Evolutionary conservation across 2,329 filamentous ascomycete genomes (phyloP), one percentile per base, ranked within the genome.

Genomic region (Lachnellula hyalina): DNA sequence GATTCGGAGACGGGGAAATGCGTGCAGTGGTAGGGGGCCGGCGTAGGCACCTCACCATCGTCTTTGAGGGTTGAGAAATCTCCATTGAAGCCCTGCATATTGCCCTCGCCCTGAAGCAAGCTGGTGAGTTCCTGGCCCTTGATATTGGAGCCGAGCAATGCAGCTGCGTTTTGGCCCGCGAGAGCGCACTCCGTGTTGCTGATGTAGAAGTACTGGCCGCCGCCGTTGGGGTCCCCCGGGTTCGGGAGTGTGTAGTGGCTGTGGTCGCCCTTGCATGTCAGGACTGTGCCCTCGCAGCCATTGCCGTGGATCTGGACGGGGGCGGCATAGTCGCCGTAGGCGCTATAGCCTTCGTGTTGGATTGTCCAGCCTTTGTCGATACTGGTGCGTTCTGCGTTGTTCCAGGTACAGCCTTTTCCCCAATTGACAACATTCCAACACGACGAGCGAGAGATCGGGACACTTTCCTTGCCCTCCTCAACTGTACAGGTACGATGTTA

Each of bases 291-390:
- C 4, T 49, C 47, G 32, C 47, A 49, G 15, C 47, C 34, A 21
- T 49, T 35, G 9, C 47, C 47, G 17, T 35, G 34, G 12, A 49
- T 15, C 14, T 35, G 2, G 14, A 49, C 47, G n/a, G 19, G 25
- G 5, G 12, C 28, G 21, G 2, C 36, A 25, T 36, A 49, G 21
- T 49, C 47, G 7, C 36, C 14, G n/a, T 19, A 49, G 5, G 47
- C 14, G n/a, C 12, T 36, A n/a, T 49, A 49, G 9, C 14, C 32
- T 49, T 49, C 47, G 12, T 49, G 47, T 15, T 49, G 3, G 15
- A 49, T 17, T 9, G 17, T 14, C 47, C 47, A 40, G 47, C 47
- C 47, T 19, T 49, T 35, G 32, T 49, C 47, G 47, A 49, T 49
- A n/a, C 17, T 11, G n/a, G 34, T 49, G n/a, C 1, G 5, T 28